Base-by-base conservation (phyloP, 306 rosid genomes). In the Prunus campanulata region DNA sequence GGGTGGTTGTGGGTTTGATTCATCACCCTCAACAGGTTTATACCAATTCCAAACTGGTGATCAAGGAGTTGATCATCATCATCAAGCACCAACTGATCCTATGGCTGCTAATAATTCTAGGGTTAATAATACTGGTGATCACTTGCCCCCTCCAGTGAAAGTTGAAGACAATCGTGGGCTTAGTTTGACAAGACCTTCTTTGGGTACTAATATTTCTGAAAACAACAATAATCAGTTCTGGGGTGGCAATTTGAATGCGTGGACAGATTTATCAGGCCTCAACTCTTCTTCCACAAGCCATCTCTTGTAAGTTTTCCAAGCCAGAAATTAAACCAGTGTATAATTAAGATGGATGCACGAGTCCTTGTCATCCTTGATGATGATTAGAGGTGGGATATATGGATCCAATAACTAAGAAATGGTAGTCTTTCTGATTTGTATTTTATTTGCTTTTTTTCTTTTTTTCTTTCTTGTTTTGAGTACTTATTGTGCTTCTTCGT, bases 191-290 rank as follows among this genome's bases (percentile, higher is more conserved):
- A 85, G 90, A 72, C 51, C 90, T 44, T 20, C 72, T 22, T 63
- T 86, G 74, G 75, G 61, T 18, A 47, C 35, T 73, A n/a, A 9
- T 35, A 57, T 80, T 74, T 50, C 85, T 11, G 85, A 85, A 51
- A 78, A 11, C 60, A 73, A 9, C 55, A 57, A 61, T 5, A 46
- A 85, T 51, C 82, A 74, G 81, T 88, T 71, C 66, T 77, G 85
- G 82, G 72, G 71, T 11, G 75, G 78, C 51, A 81, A 55, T 65
- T 48, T 63, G 47, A 52, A 69, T 78, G 78, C 87, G 14, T 92
- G 95, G 97, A 86, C 86, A 22, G 93, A 90, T 79, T 70, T 89
- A 61, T 90, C 95, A 71, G 90, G 87, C 18, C 85, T 89, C 82
- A 83, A 86, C 49, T 83, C 97, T 80, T 80, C 97, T 84, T 82